phyloP scores from a whole-genome alignment of 1,284 basidiomycete genomes.

The Microbotryum silenes-acaulis region DNA sequence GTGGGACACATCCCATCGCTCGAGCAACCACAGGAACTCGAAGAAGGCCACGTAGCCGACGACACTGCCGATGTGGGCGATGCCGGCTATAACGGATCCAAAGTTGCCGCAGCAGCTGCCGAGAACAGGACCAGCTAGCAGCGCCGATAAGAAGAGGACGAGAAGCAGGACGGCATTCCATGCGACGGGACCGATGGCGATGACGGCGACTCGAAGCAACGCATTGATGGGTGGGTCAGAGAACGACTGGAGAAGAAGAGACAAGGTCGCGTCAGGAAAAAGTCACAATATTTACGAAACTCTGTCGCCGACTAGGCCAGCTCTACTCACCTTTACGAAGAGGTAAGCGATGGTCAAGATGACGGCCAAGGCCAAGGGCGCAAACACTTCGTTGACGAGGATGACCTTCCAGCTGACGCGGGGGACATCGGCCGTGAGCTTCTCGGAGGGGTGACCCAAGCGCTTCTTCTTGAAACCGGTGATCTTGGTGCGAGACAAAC shows the following conservation, averaged over 20 bases:
- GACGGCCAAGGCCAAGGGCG: constrained; percentile 71
- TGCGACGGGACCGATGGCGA: constrained; percentile 88
- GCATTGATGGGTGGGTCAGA: constrained; percentile 53
- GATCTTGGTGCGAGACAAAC: constrained; percentile 85
- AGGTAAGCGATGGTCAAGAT: constrained; percentile 83
- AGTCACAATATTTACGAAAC: constrained; percentile 47
- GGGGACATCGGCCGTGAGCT: constrained; percentile 80
- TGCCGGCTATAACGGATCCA: constrained; percentile 78
- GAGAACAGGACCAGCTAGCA: constrained; percentile 87
- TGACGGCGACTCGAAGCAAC: constrained; percentile 83
- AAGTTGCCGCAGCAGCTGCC: constrained; percentile 66
- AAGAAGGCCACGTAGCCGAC: constrained; percentile 84
- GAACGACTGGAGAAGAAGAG: constrained; percentile 57
- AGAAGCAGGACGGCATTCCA: constrained; percentile 88
- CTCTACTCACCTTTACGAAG: constrained; percentile 45
- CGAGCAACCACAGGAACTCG: constrained; percentile 94
- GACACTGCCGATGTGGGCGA: constrained; percentile 71
- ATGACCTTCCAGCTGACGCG: constrained; percentile 84
- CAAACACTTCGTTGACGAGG: constrained; percentile 75
- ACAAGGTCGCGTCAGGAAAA: not conserved
- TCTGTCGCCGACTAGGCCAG: constrained; percentile 10
- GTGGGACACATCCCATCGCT: constrained; percentile 83
- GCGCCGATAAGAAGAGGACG: constrained; percentile 75
- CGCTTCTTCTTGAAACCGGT: constrained; percentile 97
- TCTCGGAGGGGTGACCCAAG: constrained; percentile 87